A percentile compares a stretch with the other conserved stretches of the same genome.
Evolutionary conservation across 192 early-diverging fungal species (phyloP).

Genomic region (Lunasporangiospora selenospora): DNA sequence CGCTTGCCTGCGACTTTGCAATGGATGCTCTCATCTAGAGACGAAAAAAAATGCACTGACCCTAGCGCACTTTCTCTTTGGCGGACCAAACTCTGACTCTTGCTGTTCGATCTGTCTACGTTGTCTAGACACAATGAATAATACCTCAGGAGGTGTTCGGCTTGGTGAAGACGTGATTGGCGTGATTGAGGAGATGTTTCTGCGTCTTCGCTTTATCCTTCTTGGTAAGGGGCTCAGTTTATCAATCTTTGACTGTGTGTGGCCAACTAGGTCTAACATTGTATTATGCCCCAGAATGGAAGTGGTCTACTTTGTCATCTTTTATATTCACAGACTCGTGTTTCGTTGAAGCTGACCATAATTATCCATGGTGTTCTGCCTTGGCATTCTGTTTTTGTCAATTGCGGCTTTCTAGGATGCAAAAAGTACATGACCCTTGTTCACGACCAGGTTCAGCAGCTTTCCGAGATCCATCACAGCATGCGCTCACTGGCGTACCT

Average conservation of each 20-base stretch:
- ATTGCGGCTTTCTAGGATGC: conserved; percentile 45
- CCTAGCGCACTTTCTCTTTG: too few species aligned
- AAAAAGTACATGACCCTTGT: conserved; percentile 65
- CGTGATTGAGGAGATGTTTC: conserved; percentile 49
- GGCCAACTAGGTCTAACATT: too few species aligned
- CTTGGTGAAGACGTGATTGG: conserved; percentile 44
- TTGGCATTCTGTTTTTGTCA: not conserved
- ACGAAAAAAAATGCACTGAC: too few species aligned
- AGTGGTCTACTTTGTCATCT: too few species aligned
- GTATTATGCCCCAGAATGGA: too few species aligned
- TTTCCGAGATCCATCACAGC: conserved; percentile 63
- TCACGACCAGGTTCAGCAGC: conserved; percentile 60
- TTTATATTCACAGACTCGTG: too few species aligned
- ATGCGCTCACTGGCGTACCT: conserved; percentile 61
- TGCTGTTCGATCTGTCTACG: not conserved
- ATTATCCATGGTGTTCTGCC: too few species aligned
- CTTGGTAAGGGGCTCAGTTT: conserved; percentile 30
- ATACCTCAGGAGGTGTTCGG: conserved; percentile 39
- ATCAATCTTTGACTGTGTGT: too few species aligned
- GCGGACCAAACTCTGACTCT: too few species aligned
- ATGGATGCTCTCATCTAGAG: not conserved
- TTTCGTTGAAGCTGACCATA: too few species aligned
- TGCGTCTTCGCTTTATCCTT: conserved; percentile 35
- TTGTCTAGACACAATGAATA: conserved; percentile 42
- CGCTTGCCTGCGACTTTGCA: not conserved